Percentiles rank a stretch among this genome's conserved stretches.
phyloP scores from a whole-genome alignment of 176 grass and related monocot genomes.

The Paspalum vaginatum region DNA sequence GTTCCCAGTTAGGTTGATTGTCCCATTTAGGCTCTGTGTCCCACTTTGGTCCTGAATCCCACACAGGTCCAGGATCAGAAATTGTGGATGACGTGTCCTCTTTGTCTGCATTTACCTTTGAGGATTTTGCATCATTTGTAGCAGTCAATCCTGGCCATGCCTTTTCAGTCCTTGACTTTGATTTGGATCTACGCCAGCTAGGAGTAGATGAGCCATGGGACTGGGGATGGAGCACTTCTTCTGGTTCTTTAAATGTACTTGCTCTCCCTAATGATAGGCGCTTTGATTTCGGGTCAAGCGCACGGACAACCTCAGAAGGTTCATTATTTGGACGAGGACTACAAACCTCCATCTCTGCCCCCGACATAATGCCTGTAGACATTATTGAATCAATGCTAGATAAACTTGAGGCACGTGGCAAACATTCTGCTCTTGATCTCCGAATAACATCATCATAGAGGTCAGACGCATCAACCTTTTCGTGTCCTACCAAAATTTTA shows the following conservation, averaged over 20 bases:
- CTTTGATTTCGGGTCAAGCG: slow-evolving; percentile 82
- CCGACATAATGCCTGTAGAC: slow-evolving; percentile 76
- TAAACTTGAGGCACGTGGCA: slow-evolving; percentile 90
- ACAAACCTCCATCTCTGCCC: slow-evolving; percentile 55
- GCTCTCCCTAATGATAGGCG: slow-evolving; percentile 78
- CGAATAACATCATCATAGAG: slow-evolving; percentile 75
- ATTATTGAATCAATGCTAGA: slow-evolving; percentile 97
- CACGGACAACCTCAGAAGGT: slow-evolving; percentile 86
- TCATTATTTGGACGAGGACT: slow-evolving; percentile 71
- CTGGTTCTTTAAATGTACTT: slow-evolving; percentile 74
- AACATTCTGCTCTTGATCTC: slow-evolving; percentile 79
- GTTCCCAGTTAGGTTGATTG: slow-evolving; percentile 69
- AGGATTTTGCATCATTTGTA: slow-evolving; percentile 64
- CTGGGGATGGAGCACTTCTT: slow-evolving; percentile 91
- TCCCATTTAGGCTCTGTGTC: slow-evolving; percentile 87
- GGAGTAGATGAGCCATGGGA: slow-evolving; percentile 74
- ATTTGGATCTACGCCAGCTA: slow-evolving; percentile 90
- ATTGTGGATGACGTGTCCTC: slow-evolving; percentile 92
- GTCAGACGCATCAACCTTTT: slow-evolving; percentile 59
- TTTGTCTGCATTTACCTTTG: slow-evolving; percentile 66
- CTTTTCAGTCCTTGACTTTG: slow-evolving; percentile 84
- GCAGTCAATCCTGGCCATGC: slow-evolving; percentile 53
- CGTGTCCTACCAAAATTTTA: slow-evolving; percentile 50
- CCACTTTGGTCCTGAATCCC: slow-evolving; percentile 91
- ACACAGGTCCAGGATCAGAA: slow-evolving; percentile 91